These are phyloP conservation scores for Cryptococcus neoformans DNA, from an alignment of 1,284 basidiomycete species.

Conservation along the genomic window DNA sequence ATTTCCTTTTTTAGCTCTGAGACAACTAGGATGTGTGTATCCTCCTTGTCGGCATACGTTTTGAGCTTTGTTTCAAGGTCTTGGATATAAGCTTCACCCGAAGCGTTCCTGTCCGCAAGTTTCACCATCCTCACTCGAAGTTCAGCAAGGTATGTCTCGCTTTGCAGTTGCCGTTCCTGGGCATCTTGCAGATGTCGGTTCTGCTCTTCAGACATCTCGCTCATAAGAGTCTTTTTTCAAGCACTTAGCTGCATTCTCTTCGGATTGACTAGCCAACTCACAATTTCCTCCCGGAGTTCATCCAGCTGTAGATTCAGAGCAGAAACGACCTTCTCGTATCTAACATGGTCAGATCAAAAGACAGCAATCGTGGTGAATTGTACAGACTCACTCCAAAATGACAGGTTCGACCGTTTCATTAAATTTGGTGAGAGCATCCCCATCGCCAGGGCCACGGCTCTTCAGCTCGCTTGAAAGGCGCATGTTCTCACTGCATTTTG, in stretches of 20 bases:
- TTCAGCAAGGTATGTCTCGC: constrained; percentile 82
- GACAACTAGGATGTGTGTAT: constrained; percentile 71
- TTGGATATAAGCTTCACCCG: constrained; percentile 88
- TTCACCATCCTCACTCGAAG: constrained; percentile 75
- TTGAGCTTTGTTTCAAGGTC: constrained; percentile 90
- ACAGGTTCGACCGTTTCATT: constrained; percentile 96
- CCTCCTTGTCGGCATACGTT: constrained; percentile 69
- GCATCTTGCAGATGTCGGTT: constrained; percentile 69
- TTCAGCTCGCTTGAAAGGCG: constrained; percentile 37
- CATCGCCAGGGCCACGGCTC: constrained; percentile 54
- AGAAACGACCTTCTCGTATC: constrained; percentile 92
- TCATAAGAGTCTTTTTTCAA: constrained; percentile 45
- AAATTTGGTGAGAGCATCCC: constrained; percentile 71
- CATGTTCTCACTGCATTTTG: constrained; percentile 45
- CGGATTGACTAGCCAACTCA: constrained; percentile 18
- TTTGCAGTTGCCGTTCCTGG: constrained; percentile 66
- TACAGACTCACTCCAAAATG: constrained; percentile 67
- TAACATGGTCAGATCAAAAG: constrained; percentile 4
- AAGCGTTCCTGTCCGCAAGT: constrained; percentile 79
- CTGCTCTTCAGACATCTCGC: constrained; percentile 87
- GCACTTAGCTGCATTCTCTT: neutral
- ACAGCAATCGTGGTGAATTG: neutral
- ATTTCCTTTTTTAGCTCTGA: constrained; percentile 81
- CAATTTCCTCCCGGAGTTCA: constrained; percentile 77
- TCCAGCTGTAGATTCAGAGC: constrained; percentile 88